Conservation (phyloP, 495 filamentous ascomycete species). For the Tuber indicum region DNA sequence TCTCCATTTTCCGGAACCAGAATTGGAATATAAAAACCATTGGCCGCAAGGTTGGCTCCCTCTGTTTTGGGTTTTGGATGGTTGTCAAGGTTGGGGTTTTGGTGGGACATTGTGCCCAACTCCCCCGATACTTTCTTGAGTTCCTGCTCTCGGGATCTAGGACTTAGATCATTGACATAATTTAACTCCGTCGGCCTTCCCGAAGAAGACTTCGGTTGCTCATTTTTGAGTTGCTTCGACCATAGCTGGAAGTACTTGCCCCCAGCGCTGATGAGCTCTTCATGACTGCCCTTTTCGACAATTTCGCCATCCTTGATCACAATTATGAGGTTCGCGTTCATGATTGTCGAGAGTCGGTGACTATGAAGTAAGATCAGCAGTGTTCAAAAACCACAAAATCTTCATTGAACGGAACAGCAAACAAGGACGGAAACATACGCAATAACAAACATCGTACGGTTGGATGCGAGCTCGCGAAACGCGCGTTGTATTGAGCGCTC, state of each 20-base stretch:
- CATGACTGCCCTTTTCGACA: conserved; percentile 59
- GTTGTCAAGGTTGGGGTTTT: not conserved
- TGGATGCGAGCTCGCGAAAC: conserved; percentile 52
- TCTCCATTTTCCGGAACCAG: conserved; percentile 9
- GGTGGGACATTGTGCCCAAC: not conserved
- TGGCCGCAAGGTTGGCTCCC: conserved; percentile 3
- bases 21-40: conserved; percentile 9
- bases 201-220: conserved; percentile 24
- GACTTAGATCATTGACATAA: conserved; percentile 35
- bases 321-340: conserved; percentile 62
- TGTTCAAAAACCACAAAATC: conserved; percentile 34
- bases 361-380: conserved; percentile 26
- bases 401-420: conserved; percentile 6
- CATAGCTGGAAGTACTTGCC: conserved; percentile 52
- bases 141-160: conserved; percentile 30
- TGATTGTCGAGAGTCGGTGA: conserved; percentile 63
- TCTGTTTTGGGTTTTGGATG: conserved; percentile 13
- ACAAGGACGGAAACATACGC: conserved; percentile 47
- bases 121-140: conserved; percentile 25
- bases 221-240: conserved; percentile 39
- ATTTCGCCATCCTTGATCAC: conserved; percentile 61
- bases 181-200: conserved; percentile 24
- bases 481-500: conserved; percentile 67
- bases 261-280: conserved; percentile 51
- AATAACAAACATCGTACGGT: conserved; percentile 58